Evolutionary conservation across 2,329 filamentous ascomycete genomes (phyloP).

Genomic region (Graphium sp.): DNA sequence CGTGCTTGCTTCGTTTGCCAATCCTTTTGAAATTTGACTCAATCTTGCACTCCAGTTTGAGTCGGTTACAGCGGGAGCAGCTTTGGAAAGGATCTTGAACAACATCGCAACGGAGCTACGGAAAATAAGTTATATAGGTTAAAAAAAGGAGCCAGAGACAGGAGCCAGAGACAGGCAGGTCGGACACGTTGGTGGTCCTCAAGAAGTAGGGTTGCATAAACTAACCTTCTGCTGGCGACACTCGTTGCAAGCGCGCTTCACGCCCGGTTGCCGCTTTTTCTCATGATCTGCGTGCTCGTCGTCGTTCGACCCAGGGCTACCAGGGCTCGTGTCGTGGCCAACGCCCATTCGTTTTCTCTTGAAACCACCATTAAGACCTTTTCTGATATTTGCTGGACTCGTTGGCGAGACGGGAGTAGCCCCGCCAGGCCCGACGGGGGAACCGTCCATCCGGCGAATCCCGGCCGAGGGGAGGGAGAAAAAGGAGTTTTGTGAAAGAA

Average conservation of each 20-base stretch:
- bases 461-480: conserved; percentile 6
- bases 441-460: conserved; percentile 29
- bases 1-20: conserved; percentile 67
- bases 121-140: too few species aligned
- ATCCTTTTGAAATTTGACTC: conserved; percentile 77
- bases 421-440: conserved; percentile 25
- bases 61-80: conserved; percentile 62
- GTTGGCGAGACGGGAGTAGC: conserved; percentile 35
- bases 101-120: conserved; percentile 67
- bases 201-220: conserved; percentile 9
- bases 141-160: conserved; percentile 4
- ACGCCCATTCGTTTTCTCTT: conserved; percentile 42
- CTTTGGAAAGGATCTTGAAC: conserved; percentile 63
- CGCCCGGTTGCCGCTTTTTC: conserved; percentile 48
- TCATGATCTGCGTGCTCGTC: conserved; percentile 36
- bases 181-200: conserved; percentile 1
- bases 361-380: conserved; percentile 23
- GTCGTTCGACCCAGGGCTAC: conserved; percentile 39
- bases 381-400: conserved; percentile 35
- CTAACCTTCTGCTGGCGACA: conserved; percentile 73
- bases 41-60: conserved; percentile 72
- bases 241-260: conserved; percentile 72
- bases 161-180: conserved; percentile 2
- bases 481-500: too few species aligned
- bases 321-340: conserved; percentile 42